These are phyloP conservation scores for Blepharisma stoltei DNA, from an alignment of 73 alveolate genomes.

Conservation along the genomic window DNA sequence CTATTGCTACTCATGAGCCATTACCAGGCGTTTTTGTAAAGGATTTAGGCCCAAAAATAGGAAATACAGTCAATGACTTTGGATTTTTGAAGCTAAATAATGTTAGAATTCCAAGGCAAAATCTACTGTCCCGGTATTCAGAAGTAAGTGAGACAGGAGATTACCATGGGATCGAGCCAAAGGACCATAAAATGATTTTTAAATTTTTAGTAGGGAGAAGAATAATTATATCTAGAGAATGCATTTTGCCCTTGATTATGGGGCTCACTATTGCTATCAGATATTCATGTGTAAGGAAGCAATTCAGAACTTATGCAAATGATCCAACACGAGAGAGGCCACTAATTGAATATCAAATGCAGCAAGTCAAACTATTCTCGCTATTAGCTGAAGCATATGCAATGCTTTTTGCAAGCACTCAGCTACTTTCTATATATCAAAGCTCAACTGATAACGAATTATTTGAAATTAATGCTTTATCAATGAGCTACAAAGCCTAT, in stretches of 20 bases:
- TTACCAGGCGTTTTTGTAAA: conserved; percentile 76
- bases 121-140: conserved; percentile 71
- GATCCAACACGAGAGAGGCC: background rate
- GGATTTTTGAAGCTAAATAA: conserved; percentile 71
- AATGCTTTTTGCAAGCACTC: background rate
- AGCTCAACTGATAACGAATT: conserved; percentile 31
- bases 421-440: background rate
- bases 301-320: background rate
- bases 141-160: conserved; percentile 37
- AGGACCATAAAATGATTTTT: background rate
- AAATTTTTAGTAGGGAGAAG: background rate
- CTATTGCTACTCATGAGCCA: conserved; percentile 59
- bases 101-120: conserved; percentile 83
- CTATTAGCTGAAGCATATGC: background rate
- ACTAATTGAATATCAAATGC: background rate
- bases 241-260: background rate
- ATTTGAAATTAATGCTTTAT: conserved; percentile 33
- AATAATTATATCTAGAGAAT: background rate
- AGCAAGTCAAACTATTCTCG: background rate
- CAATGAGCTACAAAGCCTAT: conserved; percentile 38
- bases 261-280: conserved; percentile 1
- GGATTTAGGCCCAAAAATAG: conserved; percentile 90
- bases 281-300: background rate
- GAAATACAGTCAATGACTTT: conserved; percentile 77
- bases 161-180: background rate